Evolutionary conservation across 768 basidiomycete species (phyloP).

Genomic region (Collybia sp.): DNA sequence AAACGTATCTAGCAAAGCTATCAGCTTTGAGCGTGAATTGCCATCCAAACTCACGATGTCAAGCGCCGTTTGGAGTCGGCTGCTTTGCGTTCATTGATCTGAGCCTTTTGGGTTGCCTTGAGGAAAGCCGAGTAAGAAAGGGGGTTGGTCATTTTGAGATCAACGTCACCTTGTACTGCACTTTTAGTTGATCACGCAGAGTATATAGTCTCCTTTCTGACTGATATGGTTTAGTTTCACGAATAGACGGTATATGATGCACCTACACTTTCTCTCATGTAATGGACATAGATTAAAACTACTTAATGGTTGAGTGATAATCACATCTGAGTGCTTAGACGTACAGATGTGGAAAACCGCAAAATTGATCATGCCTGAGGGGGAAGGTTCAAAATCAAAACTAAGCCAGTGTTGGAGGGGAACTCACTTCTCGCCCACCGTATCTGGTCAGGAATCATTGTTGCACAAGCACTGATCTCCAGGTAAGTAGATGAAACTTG

Average conservation of each 20-base stretch:
- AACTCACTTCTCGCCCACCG: conserved; percentile 31
- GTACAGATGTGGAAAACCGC: conserved; percentile 68
- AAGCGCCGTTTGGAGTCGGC: conserved; percentile 80
- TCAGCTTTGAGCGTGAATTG: not conserved
- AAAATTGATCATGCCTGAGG: conserved; percentile 61
- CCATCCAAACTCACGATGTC: conserved; percentile 54
- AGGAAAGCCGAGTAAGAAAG: conserved; percentile 26
- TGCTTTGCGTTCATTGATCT: conserved; percentile 69
- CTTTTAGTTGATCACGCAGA: conserved; percentile 70
- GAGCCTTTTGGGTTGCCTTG: conserved; percentile 68
- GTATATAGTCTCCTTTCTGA: conserved; percentile 66
- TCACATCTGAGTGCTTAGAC: conserved; percentile 9
- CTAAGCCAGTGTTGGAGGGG: not conserved
- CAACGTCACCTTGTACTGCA: conserved; percentile 50
- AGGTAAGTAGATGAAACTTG: no score
- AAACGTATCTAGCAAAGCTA: conserved; percentile 50
- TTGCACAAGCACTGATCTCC: conserved; percentile 24
- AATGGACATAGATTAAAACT: conserved; percentile 76
- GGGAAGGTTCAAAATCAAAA: not conserved
- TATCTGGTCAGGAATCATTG: conserved; percentile 31
- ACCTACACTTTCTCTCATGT: conserved; percentile 56
- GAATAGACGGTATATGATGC: not conserved
- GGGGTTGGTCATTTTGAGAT: not conserved
- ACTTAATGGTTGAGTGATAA: conserved; percentile 7
- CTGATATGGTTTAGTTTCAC: conserved; percentile 24